Base-by-base conservation (phyloP, 805 yeast genomes). In the Candida sakaeoensis region DNA sequence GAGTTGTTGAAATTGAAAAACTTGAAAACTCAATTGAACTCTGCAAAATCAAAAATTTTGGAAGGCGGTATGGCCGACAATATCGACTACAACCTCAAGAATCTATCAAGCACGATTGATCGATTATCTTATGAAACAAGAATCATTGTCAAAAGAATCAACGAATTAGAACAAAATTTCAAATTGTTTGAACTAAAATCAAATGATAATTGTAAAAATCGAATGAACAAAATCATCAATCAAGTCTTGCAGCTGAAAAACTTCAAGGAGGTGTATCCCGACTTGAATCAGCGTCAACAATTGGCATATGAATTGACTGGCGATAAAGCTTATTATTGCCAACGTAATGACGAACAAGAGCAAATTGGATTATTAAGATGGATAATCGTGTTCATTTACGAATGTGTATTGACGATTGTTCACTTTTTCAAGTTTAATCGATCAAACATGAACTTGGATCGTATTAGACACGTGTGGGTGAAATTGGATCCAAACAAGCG, bases 401-500 rank as follows among this genome's bases (percentile, higher is more conserved):
- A 66, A 23, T 48, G 60, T 46, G 41, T 67, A 22, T 43, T 48
- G 25, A 53, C 52, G n/a, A 39, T 65, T n/a, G 59, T 62, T 44
- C 63, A 53, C 28, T 31, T 65, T 9, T 61, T 67, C 47, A 57
- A 60, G 34, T 63, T 68, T 45, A 70, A 68, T 46, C 50, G 71
- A 34, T 52, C 65, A 23, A 63, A 59, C 28, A 68, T 68, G 73
- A 68, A 68, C 48, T 51, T 67, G 38, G 72, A 67, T 40, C 44
- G 74, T 37, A 68, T 68, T 37, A 50, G 72, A 48, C 44, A 54
- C 26, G 52, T 59, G 15, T 68, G 72, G 65, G 55, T 46, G 13
- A 61, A 63, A 44, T 53, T 68, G 18, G 74, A 68, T 49, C 74
- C 74, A 2, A 60, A 63, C 42, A 46, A 71, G 36, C 48, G 55